A percentile compares a stretch with the other conserved stretches of the same genome.
Evolutionary conservation across 2,329 filamentous ascomycete genomes (phyloP).

Genomic region (Colletotrichum cuscutae): DNA sequence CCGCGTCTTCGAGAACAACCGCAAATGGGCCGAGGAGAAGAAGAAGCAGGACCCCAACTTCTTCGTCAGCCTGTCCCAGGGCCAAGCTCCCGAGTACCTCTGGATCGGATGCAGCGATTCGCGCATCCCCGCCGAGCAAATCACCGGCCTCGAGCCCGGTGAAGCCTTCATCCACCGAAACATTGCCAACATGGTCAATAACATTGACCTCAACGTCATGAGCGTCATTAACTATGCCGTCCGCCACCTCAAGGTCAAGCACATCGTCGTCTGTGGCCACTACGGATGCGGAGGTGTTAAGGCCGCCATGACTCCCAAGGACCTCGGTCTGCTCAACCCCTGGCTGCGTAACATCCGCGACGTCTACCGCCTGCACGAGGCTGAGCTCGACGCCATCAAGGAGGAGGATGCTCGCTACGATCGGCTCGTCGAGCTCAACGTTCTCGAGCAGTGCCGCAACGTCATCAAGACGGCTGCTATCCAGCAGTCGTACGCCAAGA

Average conservation of each 20-base stretch:
- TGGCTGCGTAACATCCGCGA: slow-evolving; percentile 81
- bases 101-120: slow-evolving; percentile 95
- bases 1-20: slow-evolving; percentile 76
- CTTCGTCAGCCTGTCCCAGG: slow-evolving; percentile 71
- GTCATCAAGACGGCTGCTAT: slow-evolving; percentile 84
- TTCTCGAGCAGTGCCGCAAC: slow-evolving; percentile 80
- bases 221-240: slow-evolving; percentile 91
- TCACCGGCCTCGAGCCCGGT: slow-evolving; percentile 85
- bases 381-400: slow-evolving; percentile 72
- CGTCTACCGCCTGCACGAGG: slow-evolving; percentile 77
- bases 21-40: slow-evolving; percentile 72
- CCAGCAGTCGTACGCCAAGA: slow-evolving; percentile 74
- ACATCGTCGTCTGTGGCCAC: slow-evolving; percentile 83
- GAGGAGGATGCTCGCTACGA: slow-evolving; percentile 70
- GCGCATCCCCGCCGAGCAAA: slow-evolving; percentile 89
- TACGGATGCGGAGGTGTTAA: slow-evolving; percentile 83
- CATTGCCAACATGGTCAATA: slow-evolving; percentile 88
- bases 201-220: slow-evolving; percentile 82
- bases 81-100: slow-evolving; percentile 77
- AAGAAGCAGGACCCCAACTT: slow-evolving; percentile 68
- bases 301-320: slow-evolving; percentile 77
- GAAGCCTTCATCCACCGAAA: slow-evolving; percentile 96
- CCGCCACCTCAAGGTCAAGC: slow-evolving; percentile 81
- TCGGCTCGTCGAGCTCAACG: slow-evolving; percentile 85
- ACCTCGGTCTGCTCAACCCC: slow-evolving; percentile 77